Conservation (phyloP, 2,329 filamentous ascomycete genomes). For the Trichoderma koningii region DNA sequence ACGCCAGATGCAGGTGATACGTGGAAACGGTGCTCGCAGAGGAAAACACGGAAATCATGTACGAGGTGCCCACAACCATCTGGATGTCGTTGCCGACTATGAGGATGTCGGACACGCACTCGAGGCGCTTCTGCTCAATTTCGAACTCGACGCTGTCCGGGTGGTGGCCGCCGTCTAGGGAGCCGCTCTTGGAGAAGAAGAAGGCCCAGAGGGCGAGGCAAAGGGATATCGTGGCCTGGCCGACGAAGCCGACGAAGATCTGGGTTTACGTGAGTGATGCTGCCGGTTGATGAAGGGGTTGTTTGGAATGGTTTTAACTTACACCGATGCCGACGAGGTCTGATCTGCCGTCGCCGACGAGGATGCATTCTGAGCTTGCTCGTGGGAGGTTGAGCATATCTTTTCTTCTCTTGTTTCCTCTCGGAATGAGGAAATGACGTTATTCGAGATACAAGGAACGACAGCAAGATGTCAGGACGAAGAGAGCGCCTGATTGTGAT, state of each 20-base stretch:
- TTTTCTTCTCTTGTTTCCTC: too few species aligned
- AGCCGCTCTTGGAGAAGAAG: conserved; percentile 37
- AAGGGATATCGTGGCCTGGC: conserved; percentile 32
- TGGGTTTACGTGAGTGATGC: conserved; percentile 15
- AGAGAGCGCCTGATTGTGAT: neutral
- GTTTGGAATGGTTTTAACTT: conserved; percentile 23
- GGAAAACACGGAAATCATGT: conserved; percentile 37
- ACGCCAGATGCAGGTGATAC: conserved; percentile 40
- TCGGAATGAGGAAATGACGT: neutral
- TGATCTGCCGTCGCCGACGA: conserved; percentile 36
- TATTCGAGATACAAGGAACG: neutral
- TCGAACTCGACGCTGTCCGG: conserved; percentile 35
- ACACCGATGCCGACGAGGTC: conserved; percentile 40
- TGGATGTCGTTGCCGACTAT: conserved; percentile 42
- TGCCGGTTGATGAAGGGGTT: neutral
- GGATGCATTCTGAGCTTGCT: conserved; percentile 29
- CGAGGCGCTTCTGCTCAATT: conserved; percentile 38
- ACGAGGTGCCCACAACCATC: conserved; percentile 38
- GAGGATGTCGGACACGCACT: conserved; percentile 39
- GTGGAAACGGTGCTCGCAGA: conserved; percentile 34
- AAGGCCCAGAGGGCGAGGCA: conserved; percentile 39
- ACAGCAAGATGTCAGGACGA: neutral
- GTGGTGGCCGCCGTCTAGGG: conserved; percentile 34
- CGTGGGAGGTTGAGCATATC: neutral
- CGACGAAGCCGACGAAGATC: conserved; percentile 40